These are phyloP conservation scores for Dovyalis caffra DNA, from an alignment of 345 rosid species.

Conservation along the genomic window DNA sequence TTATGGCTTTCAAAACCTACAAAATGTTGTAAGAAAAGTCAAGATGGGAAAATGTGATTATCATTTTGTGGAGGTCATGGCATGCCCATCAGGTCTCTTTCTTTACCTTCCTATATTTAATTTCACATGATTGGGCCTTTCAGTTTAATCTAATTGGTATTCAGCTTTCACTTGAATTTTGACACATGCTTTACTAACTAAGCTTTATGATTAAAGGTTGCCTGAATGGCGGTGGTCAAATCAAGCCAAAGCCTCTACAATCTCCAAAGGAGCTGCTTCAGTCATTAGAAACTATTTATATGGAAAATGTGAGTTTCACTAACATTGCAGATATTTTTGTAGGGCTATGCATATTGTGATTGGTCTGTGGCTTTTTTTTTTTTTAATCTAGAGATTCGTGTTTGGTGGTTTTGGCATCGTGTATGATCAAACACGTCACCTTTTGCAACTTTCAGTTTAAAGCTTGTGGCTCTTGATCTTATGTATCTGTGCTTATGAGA, in stretches of 20 bases:
- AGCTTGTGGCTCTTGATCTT: background rate
- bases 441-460: background rate
- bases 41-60: constrained; percentile 77
- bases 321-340: background rate
- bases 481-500: background rate
- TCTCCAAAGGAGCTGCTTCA: constrained; percentile 74
- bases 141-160: background rate
- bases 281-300: constrained; percentile 58
- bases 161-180: background rate
- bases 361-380: background rate
- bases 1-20: constrained; percentile 93
- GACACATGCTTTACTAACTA: background rate
- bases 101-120: background rate
- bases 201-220: constrained; percentile 50
- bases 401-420: background rate
- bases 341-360: background rate
- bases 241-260: constrained; percentile 82
- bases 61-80: constrained; percentile 97
- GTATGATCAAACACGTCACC: background rate
- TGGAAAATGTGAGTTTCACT: constrained; percentile 61
- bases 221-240: constrained; percentile 93
- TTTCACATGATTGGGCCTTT: background rate
- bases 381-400: background rate
- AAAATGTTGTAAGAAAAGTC: constrained; percentile 79
- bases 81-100: constrained; percentile 83